Conservation (phyloP, 2,329 filamentous ascomycete species). For the Pseudonectria foliicola region DNA sequence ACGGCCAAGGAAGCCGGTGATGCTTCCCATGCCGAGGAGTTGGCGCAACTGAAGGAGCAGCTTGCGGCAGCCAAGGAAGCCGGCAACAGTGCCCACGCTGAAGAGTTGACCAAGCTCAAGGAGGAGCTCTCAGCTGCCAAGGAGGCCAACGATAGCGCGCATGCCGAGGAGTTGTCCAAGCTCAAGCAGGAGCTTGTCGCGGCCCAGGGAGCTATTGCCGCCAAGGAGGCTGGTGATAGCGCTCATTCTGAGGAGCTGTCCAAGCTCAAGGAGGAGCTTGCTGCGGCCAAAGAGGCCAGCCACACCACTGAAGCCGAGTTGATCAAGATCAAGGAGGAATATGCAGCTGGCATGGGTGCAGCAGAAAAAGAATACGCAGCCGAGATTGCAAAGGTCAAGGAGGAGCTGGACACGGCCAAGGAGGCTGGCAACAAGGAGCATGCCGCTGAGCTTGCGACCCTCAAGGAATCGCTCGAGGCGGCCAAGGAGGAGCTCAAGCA, state of each 20-base stretch:
- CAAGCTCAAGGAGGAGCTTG: constrained; percentile 8
- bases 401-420: neutral
- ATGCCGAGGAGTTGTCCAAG: neutral
- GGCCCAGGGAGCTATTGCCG: neutral
- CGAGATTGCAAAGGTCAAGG: neutral
- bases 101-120: neutral
- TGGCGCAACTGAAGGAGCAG: constrained; percentile 26
- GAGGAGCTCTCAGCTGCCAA: neutral
- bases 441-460: neutral
- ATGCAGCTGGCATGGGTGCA: neutral
- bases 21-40: constrained; percentile 26
- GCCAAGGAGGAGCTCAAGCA: neutral
- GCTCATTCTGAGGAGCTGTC: too few species aligned
- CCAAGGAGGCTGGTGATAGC: too few species aligned
- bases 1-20: constrained; percentile 35
- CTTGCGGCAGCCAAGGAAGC: constrained; percentile 15
- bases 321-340: constrained; percentile 2
- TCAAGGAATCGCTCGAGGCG: neutral
- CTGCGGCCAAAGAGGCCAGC: constrained; percentile 14
- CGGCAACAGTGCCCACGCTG: neutral
- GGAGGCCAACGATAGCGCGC: neutral
- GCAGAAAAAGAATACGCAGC: neutral
- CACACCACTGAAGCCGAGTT: neutral
- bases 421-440: neutral
- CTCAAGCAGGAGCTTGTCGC: neutral